A percentile compares a stretch with the other conserved stretches of the same genome.
Conservation (phyloP, 768 basidiomycete genomes). For the Rhizopogon roseolus region DNA sequence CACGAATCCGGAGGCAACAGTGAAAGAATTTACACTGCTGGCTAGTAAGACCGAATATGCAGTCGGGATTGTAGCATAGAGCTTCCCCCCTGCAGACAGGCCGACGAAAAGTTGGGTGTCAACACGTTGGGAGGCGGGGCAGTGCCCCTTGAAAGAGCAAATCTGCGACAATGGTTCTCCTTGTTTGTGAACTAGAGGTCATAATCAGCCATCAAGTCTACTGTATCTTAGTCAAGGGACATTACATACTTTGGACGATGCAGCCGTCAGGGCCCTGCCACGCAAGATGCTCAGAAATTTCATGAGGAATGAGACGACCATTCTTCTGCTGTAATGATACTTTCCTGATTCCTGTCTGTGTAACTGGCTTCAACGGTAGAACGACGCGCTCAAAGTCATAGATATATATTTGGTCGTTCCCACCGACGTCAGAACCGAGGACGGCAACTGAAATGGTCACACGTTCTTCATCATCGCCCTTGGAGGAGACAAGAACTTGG, state of each 20-base stretch:
- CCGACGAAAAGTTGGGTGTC: constrained; percentile 48
- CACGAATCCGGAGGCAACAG: constrained; percentile 66
- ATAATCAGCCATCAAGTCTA: constrained; percentile 3
- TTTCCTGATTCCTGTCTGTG: background rate
- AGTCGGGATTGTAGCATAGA: constrained; percentile 43
- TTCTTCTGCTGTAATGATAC: constrained; percentile 32
- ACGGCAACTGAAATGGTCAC: constrained; percentile 23
- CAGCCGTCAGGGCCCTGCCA: constrained; percentile 47
- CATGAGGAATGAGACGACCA: constrained; percentile 40
- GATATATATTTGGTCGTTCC: constrained; percentile 30
- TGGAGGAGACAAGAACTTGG: constrained; percentile 21
- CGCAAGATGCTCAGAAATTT: constrained; percentile 14
- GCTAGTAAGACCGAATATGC: constrained; percentile 34
- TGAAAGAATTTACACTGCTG: constrained; percentile 66
- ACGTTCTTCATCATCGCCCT: background rate
- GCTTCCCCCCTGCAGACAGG: constrained; percentile 58
- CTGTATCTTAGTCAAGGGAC: background rate
- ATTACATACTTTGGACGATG: constrained; percentile 38
- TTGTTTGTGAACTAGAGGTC: constrained; percentile 4
- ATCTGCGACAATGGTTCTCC: constrained; percentile 16
- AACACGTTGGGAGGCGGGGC: constrained; percentile 37
- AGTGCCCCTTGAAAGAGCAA: constrained; percentile 56
- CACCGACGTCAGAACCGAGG: constrained; percentile 34
- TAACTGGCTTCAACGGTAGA: background rate
- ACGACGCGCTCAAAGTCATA: constrained; percentile 7